These are phyloP conservation scores for Cadophora gregata DNA, from an alignment of 2,329 filamentous ascomycete genomes.

Conservation along the genomic window DNA sequence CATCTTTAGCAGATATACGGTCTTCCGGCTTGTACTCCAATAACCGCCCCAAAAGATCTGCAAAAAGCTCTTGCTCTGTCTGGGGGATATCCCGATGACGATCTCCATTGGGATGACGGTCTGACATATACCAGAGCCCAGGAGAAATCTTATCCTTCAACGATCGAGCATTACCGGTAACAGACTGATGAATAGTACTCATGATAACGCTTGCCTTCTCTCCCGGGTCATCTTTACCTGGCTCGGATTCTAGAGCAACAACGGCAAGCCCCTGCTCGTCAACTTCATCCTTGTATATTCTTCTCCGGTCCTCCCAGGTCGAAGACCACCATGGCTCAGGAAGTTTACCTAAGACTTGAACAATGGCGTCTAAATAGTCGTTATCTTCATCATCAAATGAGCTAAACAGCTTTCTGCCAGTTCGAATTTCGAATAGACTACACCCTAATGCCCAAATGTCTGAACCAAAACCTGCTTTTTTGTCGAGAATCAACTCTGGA, in stretches of 20 bases:
- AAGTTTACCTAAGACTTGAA: conserved; percentile 24
- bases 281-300: conserved; percentile 19
- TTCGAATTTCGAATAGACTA: conserved; percentile 27
- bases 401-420: conserved; percentile 24
- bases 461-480: conserved; percentile 6
- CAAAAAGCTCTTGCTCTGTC: not conserved
- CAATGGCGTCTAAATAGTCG: conserved; percentile 22
- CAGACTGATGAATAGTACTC: conserved; percentile 15
- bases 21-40: not conserved
- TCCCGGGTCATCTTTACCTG: no score
- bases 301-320: conserved; percentile 24
- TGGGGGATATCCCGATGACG: not conserved
- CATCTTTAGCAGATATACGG: not conserved
- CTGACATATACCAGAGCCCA: not conserved
- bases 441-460: conserved; percentile 32
- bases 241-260: conserved; percentile 3
- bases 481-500: conserved; percentile 25
- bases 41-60: not conserved
- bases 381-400: conserved; percentile 21
- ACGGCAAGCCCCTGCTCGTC: conserved; percentile 12
- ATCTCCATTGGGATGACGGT: not conserved
- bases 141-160: conserved; percentile 20
- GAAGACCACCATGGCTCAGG: conserved; percentile 30
- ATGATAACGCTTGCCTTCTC: not conserved
- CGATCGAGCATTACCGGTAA: conserved; percentile 20